phyloP scores from a whole-genome alignment of 2,329 filamentous ascomycete genomes.

The Phoma herbarum region DNA sequence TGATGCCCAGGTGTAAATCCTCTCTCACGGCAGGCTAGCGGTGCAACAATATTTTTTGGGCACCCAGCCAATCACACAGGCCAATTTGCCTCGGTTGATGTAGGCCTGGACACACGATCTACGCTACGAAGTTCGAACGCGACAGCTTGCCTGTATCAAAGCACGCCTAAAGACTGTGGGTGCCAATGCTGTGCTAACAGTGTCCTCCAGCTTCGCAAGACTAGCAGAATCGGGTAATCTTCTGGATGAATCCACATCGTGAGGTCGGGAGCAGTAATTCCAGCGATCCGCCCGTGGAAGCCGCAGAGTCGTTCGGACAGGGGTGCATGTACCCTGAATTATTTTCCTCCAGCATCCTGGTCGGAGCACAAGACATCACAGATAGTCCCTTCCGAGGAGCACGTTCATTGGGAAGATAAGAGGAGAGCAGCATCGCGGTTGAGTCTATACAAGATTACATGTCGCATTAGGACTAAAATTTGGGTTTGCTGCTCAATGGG shows the following conservation, averaged over 20 bases:
- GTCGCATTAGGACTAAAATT: conserved; percentile 29
- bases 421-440: not conserved
- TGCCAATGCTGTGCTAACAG: conserved; percentile 12
- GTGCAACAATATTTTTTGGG: conserved; percentile 21
- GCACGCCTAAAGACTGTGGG: conserved; percentile 8
- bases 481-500: conserved; percentile 66
- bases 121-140: conserved; percentile 7
- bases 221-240: conserved; percentile 15
- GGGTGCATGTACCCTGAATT: conserved; percentile 16
- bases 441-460: not conserved
- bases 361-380: not conserved
- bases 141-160: conserved; percentile 5
- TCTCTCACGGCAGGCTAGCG: conserved; percentile 22
- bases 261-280: conserved; percentile 4
- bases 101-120: conserved; percentile 22
- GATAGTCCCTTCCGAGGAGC: not conserved
- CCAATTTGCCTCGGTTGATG: conserved; percentile 33
- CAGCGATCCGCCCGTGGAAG: conserved; percentile 7
- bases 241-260: conserved; percentile 5
- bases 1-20: conserved; percentile 23
- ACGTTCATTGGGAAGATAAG: not conserved
- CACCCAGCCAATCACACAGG: conserved; percentile 26
- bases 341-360: not conserved
- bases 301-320: conserved; percentile 10
- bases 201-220: conserved; percentile 20